Evolutionary conservation across 257 asterid genomes (phyloP).

Genomic region (Solanum acaule): DNA sequence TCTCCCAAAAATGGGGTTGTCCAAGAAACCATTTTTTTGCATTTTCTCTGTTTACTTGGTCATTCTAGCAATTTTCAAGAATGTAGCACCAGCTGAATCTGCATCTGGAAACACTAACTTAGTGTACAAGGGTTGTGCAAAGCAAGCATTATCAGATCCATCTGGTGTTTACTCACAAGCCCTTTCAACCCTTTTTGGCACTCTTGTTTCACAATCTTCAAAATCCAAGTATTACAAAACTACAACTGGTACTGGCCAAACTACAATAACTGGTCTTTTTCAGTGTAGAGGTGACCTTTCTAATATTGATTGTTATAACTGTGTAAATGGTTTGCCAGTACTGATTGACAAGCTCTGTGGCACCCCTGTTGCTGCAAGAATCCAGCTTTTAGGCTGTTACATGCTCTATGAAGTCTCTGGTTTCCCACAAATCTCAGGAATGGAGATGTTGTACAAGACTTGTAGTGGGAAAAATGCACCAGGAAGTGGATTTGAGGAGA

Average conservation of each 20-base stretch:
- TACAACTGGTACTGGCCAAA: conserved; percentile 57
- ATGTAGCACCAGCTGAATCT: conserved; percentile 32
- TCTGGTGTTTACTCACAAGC: conserved; percentile 80
- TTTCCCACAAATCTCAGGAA: conserved; percentile 75
- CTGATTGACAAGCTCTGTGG: conserved; percentile 91
- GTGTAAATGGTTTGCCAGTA: conserved; percentile 72
- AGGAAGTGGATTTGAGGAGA: conserved; percentile 82
- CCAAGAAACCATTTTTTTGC: conserved; percentile 27
- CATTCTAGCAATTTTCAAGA: conserved; percentile 21
- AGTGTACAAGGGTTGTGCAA: conserved; percentile 93
- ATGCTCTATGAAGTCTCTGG: conserved; percentile 88
- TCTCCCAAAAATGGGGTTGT: conserved; percentile 30
- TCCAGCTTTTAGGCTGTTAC: conserved; percentile 84
- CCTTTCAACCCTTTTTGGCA: conserved; percentile 70
- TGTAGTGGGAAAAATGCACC: conserved; percentile 66
- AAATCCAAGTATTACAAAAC: conserved; percentile 68
- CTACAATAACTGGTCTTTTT: conserved; percentile 65
- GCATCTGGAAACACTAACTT: conserved; percentile 55
- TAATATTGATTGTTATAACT: conserved; percentile 76
- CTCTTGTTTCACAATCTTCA: conserved; percentile 81
- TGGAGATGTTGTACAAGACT: conserved; percentile 82
- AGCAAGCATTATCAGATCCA: conserved; percentile 80
- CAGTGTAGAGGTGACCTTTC: conserved; percentile 90
- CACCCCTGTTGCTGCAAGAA: conserved; percentile 69
- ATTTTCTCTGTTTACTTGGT: conserved; percentile 17